Conservation (phyloP, 164 flowering plant genomes). For the Nymphaea colorata region DNA sequence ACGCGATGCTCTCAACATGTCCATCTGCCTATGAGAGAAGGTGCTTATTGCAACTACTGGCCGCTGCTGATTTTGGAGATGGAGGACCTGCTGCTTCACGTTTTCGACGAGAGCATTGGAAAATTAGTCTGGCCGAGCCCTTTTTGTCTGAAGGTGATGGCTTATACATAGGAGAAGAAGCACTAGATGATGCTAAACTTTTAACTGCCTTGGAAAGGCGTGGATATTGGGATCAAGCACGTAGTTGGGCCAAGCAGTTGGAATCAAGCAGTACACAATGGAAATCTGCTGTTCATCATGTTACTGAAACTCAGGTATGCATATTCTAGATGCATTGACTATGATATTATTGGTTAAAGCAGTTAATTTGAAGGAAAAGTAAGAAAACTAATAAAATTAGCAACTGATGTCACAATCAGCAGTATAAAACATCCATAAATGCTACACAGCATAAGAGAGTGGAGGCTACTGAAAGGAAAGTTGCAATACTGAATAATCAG, state of each 20-base stretch:
- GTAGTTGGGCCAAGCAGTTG: conserved; percentile 91
- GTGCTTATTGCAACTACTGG: conserved; percentile 80
- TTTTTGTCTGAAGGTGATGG: conserved; percentile 52
- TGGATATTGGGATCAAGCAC: conserved; percentile 95
- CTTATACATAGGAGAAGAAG: conserved; percentile 62
- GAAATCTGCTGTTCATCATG: conserved; percentile 81
- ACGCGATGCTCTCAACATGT: conserved; percentile 71
- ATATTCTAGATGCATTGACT: background rate
- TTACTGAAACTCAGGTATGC: conserved; percentile 92
- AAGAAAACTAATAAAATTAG: no score
- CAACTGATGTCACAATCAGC: no score
- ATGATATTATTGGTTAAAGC: background rate
- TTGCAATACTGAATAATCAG: no score
- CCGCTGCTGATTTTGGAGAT: conserved; percentile 94
- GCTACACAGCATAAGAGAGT: no score
- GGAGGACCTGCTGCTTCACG: conserved; percentile 69
- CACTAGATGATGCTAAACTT: conserved; percentile 82
- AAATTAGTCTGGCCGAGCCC: conserved; percentile 89
- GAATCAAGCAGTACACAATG: conserved; percentile 77
- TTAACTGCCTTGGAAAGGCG: conserved; percentile 58
- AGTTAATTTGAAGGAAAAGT: no score
- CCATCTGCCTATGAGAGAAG: conserved; percentile 96
- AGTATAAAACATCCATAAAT: no score
- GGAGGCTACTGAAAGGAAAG: no score
- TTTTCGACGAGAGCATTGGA: conserved; percentile 69